Evolutionary conservation across 1,139 yeast genomes (phyloP).

Genomic region (Geotrichum bryndzae): DNA sequence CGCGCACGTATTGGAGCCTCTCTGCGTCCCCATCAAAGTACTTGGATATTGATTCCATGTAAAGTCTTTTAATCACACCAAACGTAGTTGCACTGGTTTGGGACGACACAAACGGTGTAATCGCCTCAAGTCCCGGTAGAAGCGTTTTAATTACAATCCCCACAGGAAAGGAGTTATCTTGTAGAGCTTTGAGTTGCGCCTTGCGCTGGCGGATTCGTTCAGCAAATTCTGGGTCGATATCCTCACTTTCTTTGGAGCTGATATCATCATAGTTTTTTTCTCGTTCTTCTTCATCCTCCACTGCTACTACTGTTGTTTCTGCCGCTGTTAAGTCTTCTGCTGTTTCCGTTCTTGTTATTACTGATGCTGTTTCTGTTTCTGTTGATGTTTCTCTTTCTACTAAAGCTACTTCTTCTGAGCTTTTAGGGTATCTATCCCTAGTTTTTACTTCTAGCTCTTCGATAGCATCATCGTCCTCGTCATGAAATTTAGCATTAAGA

Average conservation of each 20-base stretch:
- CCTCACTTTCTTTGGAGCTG: neutral
- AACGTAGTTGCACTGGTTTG: conserved; percentile 3
- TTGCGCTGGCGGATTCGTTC: conserved; percentile 9
- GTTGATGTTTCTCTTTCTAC: neutral
- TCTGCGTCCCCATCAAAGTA: neutral
- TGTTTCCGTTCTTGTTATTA: neutral
- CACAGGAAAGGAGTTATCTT: conserved; percentile 3
- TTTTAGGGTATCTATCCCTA: neutral
- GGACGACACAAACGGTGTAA: conserved; percentile 5
- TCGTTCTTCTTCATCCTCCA: neutral
- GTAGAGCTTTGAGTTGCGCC: conserved; percentile 8
- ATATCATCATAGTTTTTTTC: neutral
- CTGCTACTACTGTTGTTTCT: neutral
- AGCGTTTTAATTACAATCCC: conserved; percentile 10
- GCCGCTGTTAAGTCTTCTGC: conserved; percentile 1
- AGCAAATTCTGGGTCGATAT: conserved; percentile 2
- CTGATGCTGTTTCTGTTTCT: neutral
- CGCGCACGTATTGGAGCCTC: neutral
- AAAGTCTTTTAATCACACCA: conserved; percentile 1
- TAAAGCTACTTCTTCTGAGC: neutral
- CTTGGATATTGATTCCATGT: neutral
- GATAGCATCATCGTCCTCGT: neutral
- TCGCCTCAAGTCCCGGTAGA: neutral
- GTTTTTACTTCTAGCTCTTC: neutral
- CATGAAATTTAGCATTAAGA: neutral